Conservation (phyloP, 75 land plant species). For the Ceratopteris richardii region DNA sequence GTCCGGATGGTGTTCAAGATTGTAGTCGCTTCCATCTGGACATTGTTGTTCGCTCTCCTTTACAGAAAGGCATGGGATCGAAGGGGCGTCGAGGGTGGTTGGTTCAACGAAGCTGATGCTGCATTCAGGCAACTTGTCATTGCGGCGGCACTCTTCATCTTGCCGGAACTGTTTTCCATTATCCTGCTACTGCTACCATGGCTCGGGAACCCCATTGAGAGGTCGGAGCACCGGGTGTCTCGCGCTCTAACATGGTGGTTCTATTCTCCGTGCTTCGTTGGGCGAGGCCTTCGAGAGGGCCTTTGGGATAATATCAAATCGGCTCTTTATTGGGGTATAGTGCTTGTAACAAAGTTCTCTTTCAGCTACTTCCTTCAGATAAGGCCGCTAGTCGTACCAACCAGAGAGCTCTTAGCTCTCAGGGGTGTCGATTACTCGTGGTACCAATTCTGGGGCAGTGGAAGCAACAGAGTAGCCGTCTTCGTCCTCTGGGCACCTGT, state of each 20-base stretch:
- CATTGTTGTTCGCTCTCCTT: conserved; percentile 11
- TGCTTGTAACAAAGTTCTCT: conserved; percentile 33
- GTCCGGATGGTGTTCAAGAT: conserved; percentile 20
- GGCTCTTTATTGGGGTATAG: conserved; percentile 26
- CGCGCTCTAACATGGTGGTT: conserved; percentile 46
- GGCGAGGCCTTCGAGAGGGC: conserved; percentile 41
- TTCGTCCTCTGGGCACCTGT: conserved; percentile 37
- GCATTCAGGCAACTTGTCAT: conserved; percentile 12
- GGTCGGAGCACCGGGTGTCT: conserved; percentile 28
- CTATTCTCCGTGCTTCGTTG: conserved; percentile 27
- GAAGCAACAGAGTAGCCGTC: conserved; percentile 22
- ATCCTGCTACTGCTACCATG: conserved; percentile 32
- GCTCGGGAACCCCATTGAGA: conserved; percentile 34
- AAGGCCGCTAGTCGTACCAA: conserved; percentile 28
- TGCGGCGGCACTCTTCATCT: conserved; percentile 17
- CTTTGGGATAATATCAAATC: conserved; percentile 34
- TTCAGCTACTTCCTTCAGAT: conserved; percentile 16
- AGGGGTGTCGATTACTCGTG: conserved; percentile 20
- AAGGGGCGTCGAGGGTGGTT: conserved; percentile 22
- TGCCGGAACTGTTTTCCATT: conserved; percentile 29
- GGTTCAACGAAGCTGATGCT: conserved; percentile 21
- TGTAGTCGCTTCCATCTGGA: conserved; percentile 14
- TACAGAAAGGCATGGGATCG: conserved; percentile 22
- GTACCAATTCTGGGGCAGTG: conserved; percentile 26
- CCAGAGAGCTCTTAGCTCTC: conserved; percentile 20